Base-by-base conservation (phyloP, 768 basidiomycete species). In the Mycena alexandri region DNA sequence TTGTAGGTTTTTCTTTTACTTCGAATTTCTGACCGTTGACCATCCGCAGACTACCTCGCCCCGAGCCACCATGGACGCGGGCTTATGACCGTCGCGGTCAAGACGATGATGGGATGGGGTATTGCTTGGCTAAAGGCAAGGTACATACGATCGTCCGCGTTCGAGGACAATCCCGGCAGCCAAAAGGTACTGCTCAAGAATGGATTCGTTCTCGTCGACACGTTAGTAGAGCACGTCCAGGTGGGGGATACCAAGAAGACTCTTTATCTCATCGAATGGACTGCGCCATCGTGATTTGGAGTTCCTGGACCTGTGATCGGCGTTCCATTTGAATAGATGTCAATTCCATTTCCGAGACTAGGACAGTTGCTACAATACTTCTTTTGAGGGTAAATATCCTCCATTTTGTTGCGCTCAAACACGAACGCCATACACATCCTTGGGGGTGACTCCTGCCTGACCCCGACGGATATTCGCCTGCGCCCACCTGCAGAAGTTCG, bases 391-490 rank as follows among this genome's bases (percentile, higher is more conserved):
- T n/a, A 47, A 14, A 29, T 50, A 4, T 50, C 25, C 24, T 50
- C 48, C 25, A 50, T 12, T 36, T 38, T 34, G 16, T 25, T n/a
- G 33, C 46, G 13, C 56, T 79, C 77, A 88, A 53, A 85, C 80
- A 33, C 90, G 87, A 72, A 81, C 83, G 41, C 90, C 89, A 76
- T 96, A 95, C 38, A 95, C 94, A 73, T 95, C 93, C 73, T 91
- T 84, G 63, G 92, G 85, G 5, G 83, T 77, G 64, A 94, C 92
- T 54, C 95, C 93, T 51, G 86, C 88, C 73, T 94, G 93, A 9
- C 94, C 94, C 78, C 92, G 93, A 76, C 90, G 89, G 73, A 90
- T 87, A 81, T 95, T 94, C 62, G 93, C 90, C 73, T 94, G 90
- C 5, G 93, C 94, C 94, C 94, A 95, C 75, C 93, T 94, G 61